Evolutionary conservation across 768 basidiomycete species (phyloP).

Genomic region (Boletus coccyginus): DNA sequence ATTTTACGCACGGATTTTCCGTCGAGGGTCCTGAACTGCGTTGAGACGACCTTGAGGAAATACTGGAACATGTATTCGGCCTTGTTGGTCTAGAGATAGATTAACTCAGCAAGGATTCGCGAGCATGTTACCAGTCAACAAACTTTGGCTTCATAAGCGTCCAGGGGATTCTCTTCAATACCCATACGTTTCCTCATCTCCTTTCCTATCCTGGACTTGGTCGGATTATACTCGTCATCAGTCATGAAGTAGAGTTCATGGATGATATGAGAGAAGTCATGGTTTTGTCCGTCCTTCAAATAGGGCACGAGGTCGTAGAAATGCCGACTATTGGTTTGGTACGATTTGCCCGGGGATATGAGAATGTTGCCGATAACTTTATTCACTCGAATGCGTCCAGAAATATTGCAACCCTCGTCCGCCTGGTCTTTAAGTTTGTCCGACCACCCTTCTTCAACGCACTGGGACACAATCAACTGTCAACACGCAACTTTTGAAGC

Average conservation of each 20-base stretch:
- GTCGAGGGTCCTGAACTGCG: conserved; percentile 84
- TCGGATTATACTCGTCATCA: conserved; percentile 76
- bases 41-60: conserved; percentile 98
- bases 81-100: conserved; percentile 56
- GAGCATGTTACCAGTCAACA: conserved; percentile 16
- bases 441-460: conserved; percentile 90
- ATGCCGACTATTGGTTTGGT: conserved; percentile 79
- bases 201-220: conserved; percentile 57
- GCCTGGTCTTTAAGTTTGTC: conserved; percentile 92
- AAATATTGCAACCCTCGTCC: conserved; percentile 91
- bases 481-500: neutral
- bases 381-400: conserved; percentile 90
- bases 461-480: conserved; percentile 46
- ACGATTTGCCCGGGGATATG: conserved; percentile 92
- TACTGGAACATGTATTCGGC: conserved; percentile 97
- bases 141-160: conserved; percentile 59
- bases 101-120: conserved; percentile 2
- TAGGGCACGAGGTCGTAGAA: conserved; percentile 93
- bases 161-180: conserved; percentile 73
- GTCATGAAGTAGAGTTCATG: conserved; percentile 76
- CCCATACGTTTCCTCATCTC: conserved; percentile 72
- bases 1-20: conserved; percentile 54
- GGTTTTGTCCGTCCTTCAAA: conserved; percentile 80
- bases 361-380: conserved; percentile 97
- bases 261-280: conserved; percentile 91